These are phyloP conservation scores for Neurospora sublineolata DNA, from an alignment of 495 filamentous ascomycete species.

Conservation along the genomic window DNA sequence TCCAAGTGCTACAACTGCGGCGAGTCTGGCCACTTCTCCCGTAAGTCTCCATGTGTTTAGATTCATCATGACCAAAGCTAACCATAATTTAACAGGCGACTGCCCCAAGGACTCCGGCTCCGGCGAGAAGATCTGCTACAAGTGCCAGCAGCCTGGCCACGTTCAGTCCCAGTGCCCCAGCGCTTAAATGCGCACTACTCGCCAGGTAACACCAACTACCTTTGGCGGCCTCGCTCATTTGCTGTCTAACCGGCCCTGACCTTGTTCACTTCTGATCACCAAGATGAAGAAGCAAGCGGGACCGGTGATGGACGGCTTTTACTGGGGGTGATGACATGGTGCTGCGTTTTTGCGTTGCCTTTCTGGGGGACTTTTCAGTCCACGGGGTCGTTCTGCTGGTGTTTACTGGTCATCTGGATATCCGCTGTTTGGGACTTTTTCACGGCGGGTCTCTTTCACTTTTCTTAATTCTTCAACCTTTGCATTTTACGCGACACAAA, in stretches of 20 bases:
- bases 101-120: slow-evolving; percentile 74
- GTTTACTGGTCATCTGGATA: slow-evolving; percentile 27
- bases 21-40: slow-evolving; percentile 84
- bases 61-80: not conserved
- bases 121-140: slow-evolving; percentile 91
- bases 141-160: slow-evolving; percentile 97
- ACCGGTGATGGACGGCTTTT: slow-evolving; percentile 6
- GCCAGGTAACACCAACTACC: slow-evolving; percentile 2
- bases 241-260: slow-evolving; percentile 12
- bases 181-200: slow-evolving; percentile 13
- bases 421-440: slow-evolving; percentile 16
- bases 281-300: slow-evolving; percentile 14
- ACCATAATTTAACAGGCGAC: slow-evolving; percentile 31
- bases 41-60: slow-evolving; percentile 16
- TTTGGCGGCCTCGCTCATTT: slow-evolving; percentile 13
- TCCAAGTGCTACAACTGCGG: slow-evolving; percentile 99
- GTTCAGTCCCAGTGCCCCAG: slow-evolving; percentile 88
- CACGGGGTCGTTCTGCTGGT: slow-evolving; percentile 20
- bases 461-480: slow-evolving; percentile 6
- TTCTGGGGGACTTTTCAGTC: slow-evolving; percentile 18
- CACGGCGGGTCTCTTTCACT: slow-evolving; percentile 3
- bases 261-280: slow-evolving; percentile 10
- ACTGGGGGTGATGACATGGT: slow-evolving; percentile 17
- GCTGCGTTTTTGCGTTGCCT: slow-evolving; percentile 19
- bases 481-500: slow-evolving; percentile 5